phyloP scores from a whole-genome alignment of 768 basidiomycete species.

The Auricularia auricula-judae region DNA sequence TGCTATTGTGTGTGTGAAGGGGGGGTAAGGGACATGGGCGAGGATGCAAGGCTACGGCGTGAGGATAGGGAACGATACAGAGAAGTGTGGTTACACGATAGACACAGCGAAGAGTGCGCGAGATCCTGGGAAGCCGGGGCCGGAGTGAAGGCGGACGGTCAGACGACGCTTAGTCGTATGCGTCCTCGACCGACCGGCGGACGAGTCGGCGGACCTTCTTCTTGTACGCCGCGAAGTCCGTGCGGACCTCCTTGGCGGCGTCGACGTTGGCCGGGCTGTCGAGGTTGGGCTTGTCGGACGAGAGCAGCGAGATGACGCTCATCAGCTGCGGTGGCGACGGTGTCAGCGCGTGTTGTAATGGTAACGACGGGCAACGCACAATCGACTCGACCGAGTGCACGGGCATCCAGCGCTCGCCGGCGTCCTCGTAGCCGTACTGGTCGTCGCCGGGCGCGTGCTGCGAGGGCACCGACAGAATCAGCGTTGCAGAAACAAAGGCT shows the following conservation, averaged over 20 bases:
- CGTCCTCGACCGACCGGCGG: conserved; percentile 81
- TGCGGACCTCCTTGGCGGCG: conserved; percentile 81
- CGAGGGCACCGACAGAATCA: conserved; percentile 5
- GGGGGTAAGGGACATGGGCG: background rate
- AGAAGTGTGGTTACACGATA: background rate
- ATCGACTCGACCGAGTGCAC: conserved; percentile 97
- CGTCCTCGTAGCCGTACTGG: conserved; percentile 91
- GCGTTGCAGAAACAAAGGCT: background rate
- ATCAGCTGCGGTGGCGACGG: conserved; percentile 48
- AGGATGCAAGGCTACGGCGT: background rate
- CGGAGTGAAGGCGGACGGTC: background rate
- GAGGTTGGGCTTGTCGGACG: conserved; percentile 80
- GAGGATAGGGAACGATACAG: background rate
- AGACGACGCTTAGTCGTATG: conserved; percentile 40
- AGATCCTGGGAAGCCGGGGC: background rate
- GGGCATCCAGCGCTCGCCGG: conserved; percentile 94
- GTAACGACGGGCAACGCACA: conserved; percentile 32
- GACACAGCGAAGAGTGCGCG: background rate
- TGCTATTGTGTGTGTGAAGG: background rate
- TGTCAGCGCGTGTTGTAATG: background rate
- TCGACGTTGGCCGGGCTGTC: conserved; percentile 96
- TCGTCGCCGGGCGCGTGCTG: conserved; percentile 95
- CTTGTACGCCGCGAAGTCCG: conserved; percentile 65
- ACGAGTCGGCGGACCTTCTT: conserved; percentile 93
- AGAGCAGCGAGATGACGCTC: conserved; percentile 91